Percentiles rank a stretch among this genome's conserved stretches.
These are phyloP conservation scores for Calcarisporium arbuscula DNA, from an alignment of 2,329 filamentous ascomycete species.

Conservation along the genomic window DNA sequence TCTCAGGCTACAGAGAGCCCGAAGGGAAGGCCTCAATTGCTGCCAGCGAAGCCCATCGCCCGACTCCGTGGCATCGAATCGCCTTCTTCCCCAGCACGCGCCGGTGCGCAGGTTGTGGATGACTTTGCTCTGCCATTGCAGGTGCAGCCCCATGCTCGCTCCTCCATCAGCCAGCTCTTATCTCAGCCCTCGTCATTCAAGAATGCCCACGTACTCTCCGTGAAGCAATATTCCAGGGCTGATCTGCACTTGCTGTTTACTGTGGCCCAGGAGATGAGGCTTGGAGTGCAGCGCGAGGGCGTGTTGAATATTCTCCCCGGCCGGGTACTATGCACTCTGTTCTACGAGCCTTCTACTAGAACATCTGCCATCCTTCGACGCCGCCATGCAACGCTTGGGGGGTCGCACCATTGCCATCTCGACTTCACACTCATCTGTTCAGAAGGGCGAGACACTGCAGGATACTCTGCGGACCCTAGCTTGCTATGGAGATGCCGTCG, in stretches of 20 bases:
- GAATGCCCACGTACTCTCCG: constrained; percentile 82
- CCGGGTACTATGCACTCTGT: constrained; percentile 82
- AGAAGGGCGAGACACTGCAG: constrained; percentile 90
- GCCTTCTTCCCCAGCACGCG: constrained; percentile 16
- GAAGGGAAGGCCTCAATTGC: constrained; percentile 23
- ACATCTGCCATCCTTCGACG: constrained; percentile 95
- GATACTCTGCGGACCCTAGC: constrained; percentile 90
- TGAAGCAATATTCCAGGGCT: constrained; percentile 79
- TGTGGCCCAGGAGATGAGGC: constrained; percentile 94
- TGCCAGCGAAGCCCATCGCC: constrained; percentile 21
- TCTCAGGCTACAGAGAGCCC: constrained; percentile 29
- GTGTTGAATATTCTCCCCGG: constrained; percentile 82
- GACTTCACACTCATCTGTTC: constrained; percentile 77
- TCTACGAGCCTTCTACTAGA: constrained; percentile 95
- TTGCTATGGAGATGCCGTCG: constrained; percentile 90
- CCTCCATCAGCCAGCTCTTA: constrained; percentile 66
- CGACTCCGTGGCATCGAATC: constrained; percentile 23
- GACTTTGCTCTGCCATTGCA: constrained; percentile 41
- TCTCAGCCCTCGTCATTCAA: constrained; percentile 76
- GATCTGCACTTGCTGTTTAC: constrained; percentile 94
- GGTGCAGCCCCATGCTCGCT: constrained; percentile 44
- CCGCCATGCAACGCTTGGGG: constrained; percentile 96
- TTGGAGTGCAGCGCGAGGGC: constrained; percentile 88
- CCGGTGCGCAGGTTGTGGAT: constrained; percentile 28
- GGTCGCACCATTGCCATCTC: constrained; percentile 78